phyloP scores from a whole-genome alignment of 768 basidiomycete genomes.

The Lactifluus pinguis region DNA sequence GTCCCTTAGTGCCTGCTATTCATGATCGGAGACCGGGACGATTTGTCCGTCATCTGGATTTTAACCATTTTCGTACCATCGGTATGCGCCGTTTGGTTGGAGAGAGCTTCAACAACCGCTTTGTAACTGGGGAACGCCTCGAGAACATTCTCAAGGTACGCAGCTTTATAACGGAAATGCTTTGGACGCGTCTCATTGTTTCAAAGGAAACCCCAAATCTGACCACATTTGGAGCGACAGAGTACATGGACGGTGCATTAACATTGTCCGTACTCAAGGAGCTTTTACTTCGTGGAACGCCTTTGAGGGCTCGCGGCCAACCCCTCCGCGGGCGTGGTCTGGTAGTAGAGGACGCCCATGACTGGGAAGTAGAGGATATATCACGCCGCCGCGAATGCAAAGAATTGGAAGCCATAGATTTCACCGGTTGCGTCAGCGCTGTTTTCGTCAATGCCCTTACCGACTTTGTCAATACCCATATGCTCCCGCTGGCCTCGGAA shows the following conservation, averaged over 20 bases:
- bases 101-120: constrained; percentile 81
- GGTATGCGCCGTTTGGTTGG: constrained; percentile 91
- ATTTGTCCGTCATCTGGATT: constrained; percentile 81
- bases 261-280: constrained; percentile 81
- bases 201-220: constrained; percentile 82
- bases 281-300: constrained; percentile 76
- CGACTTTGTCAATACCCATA: constrained; percentile 68
- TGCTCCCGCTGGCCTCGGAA: constrained; percentile 38
- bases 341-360: constrained; percentile 38
- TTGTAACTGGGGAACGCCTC: constrained; percentile 86
- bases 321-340: constrained; percentile 55
- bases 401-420: constrained; percentile 80
- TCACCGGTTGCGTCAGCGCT: constrained; percentile 90
- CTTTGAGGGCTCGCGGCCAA: constrained; percentile 60
- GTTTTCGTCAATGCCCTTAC: constrained; percentile 82
- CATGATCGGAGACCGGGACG: constrained; percentile 68
- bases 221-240: constrained; percentile 85
- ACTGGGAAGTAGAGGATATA: constrained; percentile 67
- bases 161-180: background rate
- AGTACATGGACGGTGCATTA: constrained; percentile 95
- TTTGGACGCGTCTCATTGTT: background rate
- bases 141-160: constrained; percentile 67
- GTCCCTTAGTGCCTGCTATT: constrained; percentile 49
- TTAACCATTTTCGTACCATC: constrained; percentile 95
- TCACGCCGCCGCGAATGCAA: constrained; percentile 46